These are phyloP conservation scores for Cordyceps cateniannulata DNA, from an alignment of 2,329 filamentous ascomycete genomes.

Conservation along the genomic window DNA sequence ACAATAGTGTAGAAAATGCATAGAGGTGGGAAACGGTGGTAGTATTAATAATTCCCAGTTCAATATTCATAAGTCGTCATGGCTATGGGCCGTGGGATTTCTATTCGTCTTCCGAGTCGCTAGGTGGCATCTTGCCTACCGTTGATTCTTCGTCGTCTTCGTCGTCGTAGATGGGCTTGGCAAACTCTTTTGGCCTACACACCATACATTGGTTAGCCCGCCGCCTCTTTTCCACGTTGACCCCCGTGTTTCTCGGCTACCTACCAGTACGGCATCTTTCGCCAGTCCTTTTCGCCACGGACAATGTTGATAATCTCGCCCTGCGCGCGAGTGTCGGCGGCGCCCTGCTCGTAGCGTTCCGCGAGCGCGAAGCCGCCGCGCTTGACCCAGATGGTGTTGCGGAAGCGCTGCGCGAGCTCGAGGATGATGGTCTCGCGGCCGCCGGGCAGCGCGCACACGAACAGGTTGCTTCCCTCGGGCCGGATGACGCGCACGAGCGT, in stretches of 20 bases:
- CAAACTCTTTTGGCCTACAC: slow-evolving; percentile 71
- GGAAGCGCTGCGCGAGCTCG: slow-evolving; percentile 78
- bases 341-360: slow-evolving; percentile 57
- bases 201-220: background rate
- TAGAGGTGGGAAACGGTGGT: background rate
- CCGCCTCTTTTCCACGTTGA: no score
- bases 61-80: slow-evolving; percentile 20
- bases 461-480: slow-evolving; percentile 84
- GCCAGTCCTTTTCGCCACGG: slow-evolving; percentile 84
- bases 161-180: slow-evolving; percentile 55
- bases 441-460: slow-evolving; percentile 66
- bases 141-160: slow-evolving; percentile 70
- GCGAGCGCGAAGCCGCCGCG: slow-evolving; percentile 82
- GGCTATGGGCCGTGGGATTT: slow-evolving; percentile 10
- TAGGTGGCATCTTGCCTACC: slow-evolving; percentile 79
- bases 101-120: slow-evolving; percentile 66
- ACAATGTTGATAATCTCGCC: slow-evolving; percentile 94
- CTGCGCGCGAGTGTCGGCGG: slow-evolving; percentile 53
- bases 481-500: slow-evolving; percentile 72
- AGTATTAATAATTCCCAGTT: slow-evolving; percentile 19
- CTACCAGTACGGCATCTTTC: slow-evolving; percentile 83
- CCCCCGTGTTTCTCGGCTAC: slow-evolving; percentile 14
- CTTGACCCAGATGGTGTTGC: slow-evolving; percentile 90
- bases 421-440: slow-evolving; percentile 58
- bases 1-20: background rate